Conservation (phyloP, 2,329 filamentous ascomycete species). For the Tolypocladium amazonense region DNA sequence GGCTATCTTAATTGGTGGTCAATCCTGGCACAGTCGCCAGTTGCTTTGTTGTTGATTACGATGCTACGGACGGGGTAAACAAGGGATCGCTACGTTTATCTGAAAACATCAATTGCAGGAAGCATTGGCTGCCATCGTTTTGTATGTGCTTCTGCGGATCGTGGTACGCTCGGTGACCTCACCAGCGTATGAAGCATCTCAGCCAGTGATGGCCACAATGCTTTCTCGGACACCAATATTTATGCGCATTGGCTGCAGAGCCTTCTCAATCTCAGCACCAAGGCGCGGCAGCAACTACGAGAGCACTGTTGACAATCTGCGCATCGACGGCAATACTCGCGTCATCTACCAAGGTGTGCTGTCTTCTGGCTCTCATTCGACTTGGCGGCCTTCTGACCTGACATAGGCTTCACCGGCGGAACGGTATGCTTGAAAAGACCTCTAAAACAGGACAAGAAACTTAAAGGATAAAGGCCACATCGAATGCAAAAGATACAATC, state of each 20-base stretch:
- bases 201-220: background rate
- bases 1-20: background rate
- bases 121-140: background rate
- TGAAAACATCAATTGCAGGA: background rate
- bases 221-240: background rate
- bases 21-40: background rate
- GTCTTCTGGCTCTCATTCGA: background rate
- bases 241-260: background rate
- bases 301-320: slow-evolving; percentile 18
- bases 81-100: background rate
- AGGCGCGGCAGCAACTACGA: slow-evolving; percentile 7
- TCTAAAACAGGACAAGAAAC: background rate
- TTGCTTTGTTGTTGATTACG: background rate
- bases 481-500: slow-evolving; percentile 26
- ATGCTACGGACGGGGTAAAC: background rate
- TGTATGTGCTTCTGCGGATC: no score
- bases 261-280: background rate
- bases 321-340: slow-evolving; percentile 14
- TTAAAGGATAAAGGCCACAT: slow-evolving; percentile 17
- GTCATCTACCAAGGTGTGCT: slow-evolving; percentile 24
- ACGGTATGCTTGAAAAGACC: slow-evolving; percentile 13
- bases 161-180: no score
- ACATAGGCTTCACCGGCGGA: slow-evolving; percentile 25
- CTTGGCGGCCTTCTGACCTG: background rate
- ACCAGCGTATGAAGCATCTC: background rate